A percentile compares a stretch with the other conserved stretches of the same genome.
These are phyloP conservation scores for Ampelomyces quisqualis DNA, from an alignment of 2,329 filamentous ascomycete species.

Conservation along the genomic window DNA sequence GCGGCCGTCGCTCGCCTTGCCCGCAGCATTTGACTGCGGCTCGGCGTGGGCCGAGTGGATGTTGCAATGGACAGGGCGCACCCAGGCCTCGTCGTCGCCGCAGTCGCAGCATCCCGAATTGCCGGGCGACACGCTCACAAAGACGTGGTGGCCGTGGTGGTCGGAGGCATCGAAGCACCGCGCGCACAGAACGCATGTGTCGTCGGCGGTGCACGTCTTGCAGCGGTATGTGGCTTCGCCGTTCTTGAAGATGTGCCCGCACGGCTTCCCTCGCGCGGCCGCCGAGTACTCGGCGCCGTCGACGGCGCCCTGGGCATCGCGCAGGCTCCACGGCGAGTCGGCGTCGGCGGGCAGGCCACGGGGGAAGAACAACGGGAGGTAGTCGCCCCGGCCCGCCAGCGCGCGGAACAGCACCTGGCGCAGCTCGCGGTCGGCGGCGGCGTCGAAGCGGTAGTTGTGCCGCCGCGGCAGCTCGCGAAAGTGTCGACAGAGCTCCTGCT, in stretches of 20 bases:
- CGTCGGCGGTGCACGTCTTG: conserved; percentile 90
- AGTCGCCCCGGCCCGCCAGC: conserved; percentile 72
- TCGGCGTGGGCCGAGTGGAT: conserved; percentile 71
- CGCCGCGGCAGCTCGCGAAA: conserved; percentile 74
- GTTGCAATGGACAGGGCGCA: conserved; percentile 80
- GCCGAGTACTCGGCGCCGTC: conserved; percentile 95
- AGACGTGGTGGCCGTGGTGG: conserved; percentile 88
- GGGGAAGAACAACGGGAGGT: conserved; percentile 80
- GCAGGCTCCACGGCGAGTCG: conserved; percentile 69
- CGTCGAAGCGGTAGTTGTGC: conserved; percentile 73
- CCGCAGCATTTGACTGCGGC: conserved; percentile 47
- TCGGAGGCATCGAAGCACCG: conserved; percentile 95
- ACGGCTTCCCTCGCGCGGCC: conserved; percentile 86
- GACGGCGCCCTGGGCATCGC: conserved; percentile 84
- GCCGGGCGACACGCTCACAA: conserved; percentile 81
- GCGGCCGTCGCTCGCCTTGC: conserved; percentile 58
- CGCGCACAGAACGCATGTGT: conserved; percentile 92
- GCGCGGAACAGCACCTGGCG: conserved; percentile 82
- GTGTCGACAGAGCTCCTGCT: conserved; percentile 80
- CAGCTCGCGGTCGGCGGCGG: conserved; percentile 69
- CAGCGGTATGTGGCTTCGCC: conserved; percentile 94
- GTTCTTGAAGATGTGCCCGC: conserved; percentile 93
- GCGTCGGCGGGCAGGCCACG: conserved; percentile 61
- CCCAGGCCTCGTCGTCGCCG: conserved; percentile 94
- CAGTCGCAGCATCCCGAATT: conserved; percentile 98